Conservation (phyloP, 495 filamentous ascomycete species). For the Corynascus novoguineensis region DNA sequence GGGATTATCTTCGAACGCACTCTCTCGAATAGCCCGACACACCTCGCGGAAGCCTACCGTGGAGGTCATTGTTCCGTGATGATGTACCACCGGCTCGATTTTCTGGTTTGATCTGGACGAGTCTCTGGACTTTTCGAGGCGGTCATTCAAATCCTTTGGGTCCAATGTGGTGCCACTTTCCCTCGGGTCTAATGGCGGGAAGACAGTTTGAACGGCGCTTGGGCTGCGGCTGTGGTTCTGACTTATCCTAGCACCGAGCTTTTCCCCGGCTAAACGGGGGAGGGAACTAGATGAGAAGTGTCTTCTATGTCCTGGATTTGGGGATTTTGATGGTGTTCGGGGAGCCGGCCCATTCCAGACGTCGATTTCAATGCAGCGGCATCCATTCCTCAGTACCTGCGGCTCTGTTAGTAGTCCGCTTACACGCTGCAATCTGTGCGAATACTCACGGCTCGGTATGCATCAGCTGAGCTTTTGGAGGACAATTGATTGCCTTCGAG, state of each 20-base stretch:
- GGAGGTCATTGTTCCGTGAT: conserved; percentile 71
- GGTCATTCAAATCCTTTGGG: conserved; percentile 21
- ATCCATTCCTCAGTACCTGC: conserved; percentile 59
- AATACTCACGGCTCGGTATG: conserved; percentile 63
- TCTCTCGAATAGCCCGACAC: conserved; percentile 71
- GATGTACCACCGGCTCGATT: conserved; percentile 28
- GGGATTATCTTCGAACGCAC: conserved; percentile 65
- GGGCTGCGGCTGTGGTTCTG: conserved; percentile 23
- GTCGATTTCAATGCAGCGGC: conserved; percentile 92
- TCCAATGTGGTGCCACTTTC: conserved; percentile 26
- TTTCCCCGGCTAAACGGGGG: conserved; percentile 31
- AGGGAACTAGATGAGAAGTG: conserved; percentile 39
- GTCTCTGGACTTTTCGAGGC: conserved; percentile 20
- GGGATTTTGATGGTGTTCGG: conserved; percentile 27
- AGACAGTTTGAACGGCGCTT: conserved; percentile 12
- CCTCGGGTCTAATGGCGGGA: conserved; percentile 11
- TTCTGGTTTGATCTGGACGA: conserved; percentile 24
- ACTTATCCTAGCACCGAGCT: conserved; percentile 26
- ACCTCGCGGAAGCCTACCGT: conserved; percentile 83
- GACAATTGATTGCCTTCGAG: conserved; percentile 83
- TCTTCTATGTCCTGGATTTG: conserved; percentile 27
- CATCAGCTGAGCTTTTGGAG: conserved; percentile 69
- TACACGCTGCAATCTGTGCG: neutral
- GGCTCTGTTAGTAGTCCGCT: conserved; percentile 12
- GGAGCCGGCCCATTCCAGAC: conserved; percentile 71